Evolutionary conservation across 192 early-diverging fungal species (phyloP), one percentile per base, ranked within the genome.

Genomic region (Entomortierella chlamydospora): DNA sequence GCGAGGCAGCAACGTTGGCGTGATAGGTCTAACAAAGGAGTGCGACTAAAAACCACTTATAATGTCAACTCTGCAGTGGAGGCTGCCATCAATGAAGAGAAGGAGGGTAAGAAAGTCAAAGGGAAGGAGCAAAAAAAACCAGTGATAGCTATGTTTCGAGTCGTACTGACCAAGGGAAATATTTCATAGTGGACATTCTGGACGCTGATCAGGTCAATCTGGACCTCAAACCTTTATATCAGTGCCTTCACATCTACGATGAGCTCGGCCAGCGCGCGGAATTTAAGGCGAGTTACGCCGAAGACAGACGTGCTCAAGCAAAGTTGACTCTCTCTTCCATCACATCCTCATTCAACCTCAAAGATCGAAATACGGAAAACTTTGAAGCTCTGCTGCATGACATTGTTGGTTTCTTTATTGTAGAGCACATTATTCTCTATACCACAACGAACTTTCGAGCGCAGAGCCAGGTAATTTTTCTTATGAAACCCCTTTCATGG

Each of bases 211-310:
- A 91, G 17, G 82, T 93, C 26, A 82, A 95, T 22, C 88, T 99
- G 57, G 96, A 98, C 71, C 95, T 99, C 84, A 91, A 92, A 65
- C 95, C 97, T 23, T 86, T 99, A 56, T 98, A 95, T 83, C 95
- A 96, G 82, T 97, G 97, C 76, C 84, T 99, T 59, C 95, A 99
- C 62, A 96, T 99, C 47, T 91, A 99, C 80, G 95, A 96, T 61
- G 94, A 95, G 26, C 90, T 99, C 13, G 96, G 96, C 2, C 91
- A 93, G 41, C 89, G 94, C 25, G 83, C 86, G 31, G 92, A 97
- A 80, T 94, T 99, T 68, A 94, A 93, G 70, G 76, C 87, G 25
- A 88, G 89, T 52, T 99, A 95, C 81, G 93, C 95, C 61, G 95
- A 97, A 61, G 95, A 98, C 80, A 89, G 98, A 67, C 84, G 87